Evolutionary conservation across 176 grass and related monocot species (phyloP).

Genomic region (Raddia distichophylla): DNA sequence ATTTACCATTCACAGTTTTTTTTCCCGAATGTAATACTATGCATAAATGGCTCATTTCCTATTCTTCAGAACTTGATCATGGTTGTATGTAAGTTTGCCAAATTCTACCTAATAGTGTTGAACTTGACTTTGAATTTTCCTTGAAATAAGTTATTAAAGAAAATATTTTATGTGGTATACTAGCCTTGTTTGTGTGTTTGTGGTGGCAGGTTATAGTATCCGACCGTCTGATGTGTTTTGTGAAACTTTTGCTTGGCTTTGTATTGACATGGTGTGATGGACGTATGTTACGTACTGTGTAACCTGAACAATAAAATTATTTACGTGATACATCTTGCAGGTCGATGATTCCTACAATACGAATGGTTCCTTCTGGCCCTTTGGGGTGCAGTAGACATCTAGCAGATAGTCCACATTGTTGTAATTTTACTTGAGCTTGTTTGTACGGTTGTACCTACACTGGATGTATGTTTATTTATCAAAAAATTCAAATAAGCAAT

Average conservation of each 20-base stretch:
- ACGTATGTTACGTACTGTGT: too few relatives aligned
- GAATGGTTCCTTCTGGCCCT: constrained; percentile 21
- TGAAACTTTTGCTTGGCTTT: not conserved
- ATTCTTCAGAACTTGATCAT: not conserved
- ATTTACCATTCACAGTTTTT: not conserved
- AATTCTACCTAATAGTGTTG: not conserved
- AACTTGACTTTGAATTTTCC: not conserved
- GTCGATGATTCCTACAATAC: constrained; percentile 16
- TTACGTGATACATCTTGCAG: constrained; percentile 15
- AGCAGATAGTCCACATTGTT: not conserved
- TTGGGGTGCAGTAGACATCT: not conserved
- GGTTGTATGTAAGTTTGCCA: not conserved
- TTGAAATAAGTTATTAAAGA: not conserved
- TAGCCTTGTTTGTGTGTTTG: not conserved
- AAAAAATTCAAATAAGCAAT: constrained; percentile 18
- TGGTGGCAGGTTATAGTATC: not conserved
- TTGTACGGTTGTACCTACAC: not conserved
- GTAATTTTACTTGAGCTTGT: not conserved
- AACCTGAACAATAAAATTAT: not conserved
- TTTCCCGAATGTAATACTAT: not conserved
- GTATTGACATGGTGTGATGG: not conserved
- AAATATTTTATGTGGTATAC: not conserved
- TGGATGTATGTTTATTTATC: not conserved
- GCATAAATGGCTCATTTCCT: not conserved
- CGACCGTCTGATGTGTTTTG: not conserved